Base-by-base conservation (phyloP, 1,284 basidiomycete species). In the Puccinia triticina region DNA sequence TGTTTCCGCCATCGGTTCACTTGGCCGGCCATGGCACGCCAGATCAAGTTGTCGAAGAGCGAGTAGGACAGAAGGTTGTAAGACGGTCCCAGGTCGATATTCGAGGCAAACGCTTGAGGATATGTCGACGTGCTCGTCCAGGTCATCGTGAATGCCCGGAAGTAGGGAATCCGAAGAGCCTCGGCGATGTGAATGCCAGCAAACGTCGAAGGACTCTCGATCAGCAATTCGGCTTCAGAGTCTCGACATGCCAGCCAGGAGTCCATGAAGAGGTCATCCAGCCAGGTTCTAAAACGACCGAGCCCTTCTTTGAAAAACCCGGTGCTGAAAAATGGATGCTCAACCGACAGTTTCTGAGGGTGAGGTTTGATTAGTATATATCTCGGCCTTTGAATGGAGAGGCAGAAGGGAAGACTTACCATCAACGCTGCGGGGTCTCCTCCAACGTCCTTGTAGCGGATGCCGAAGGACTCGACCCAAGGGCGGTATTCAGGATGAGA, bases 151-250 rank as follows among this genome's bases (percentile, higher is more conserved):
- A 86, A 86, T 1, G 94, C 93, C 85, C 94, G 90, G 88, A 93
- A 98, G 87, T 96, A 99, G 2, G 96, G 96, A 77, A 98, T 94
- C 43, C 89, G 89, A n/a, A 99, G 89, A 0, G 94, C 95, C 87
- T 99, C 96, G 23, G 96, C 96, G 78, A 99, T 95, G 85, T 99
- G 96, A 83, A 94, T 93, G n/a, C 96, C 96, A 26, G 92, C 94
- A 92, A 98, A 98, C 4, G 96, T 95, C 86, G 93, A 95, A 0
- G 96, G 96, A 85, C 93, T 95, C 88, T 99, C 96, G 77, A 99
- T 90, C 74, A 99, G 90, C 37, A 98, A 91, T 86, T 99, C 95
- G 0, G 94, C 94, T 32, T 91, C 92, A 32, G 86, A 85, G 21
- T 85, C 86, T 88, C 96, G 94, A 86, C 96, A 98, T 4, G 95